Percentiles rank a stretch among this genome's conserved stretches.
Conservation (phyloP, 208 protist genomes). For the Sergeia podlipaevii region DNA sequence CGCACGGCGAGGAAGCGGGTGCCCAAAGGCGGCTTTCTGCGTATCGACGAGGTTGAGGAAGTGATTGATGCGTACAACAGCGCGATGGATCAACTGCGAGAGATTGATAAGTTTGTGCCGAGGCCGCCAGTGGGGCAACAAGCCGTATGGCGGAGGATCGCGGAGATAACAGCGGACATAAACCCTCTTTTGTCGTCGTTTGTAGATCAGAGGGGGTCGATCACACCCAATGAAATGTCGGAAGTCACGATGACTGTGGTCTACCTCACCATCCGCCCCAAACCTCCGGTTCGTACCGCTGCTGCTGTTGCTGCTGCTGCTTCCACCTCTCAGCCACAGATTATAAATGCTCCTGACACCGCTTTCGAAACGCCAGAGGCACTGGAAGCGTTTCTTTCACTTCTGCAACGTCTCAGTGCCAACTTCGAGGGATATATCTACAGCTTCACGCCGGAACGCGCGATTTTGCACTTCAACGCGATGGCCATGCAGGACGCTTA, state of each 20-base stretch:
- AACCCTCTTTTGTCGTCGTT: background rate
- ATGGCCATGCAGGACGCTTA: slow-evolving; percentile 1
- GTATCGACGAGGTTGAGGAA: slow-evolving; percentile 6
- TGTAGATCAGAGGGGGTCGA: background rate
- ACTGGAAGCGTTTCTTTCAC: slow-evolving; percentile 11
- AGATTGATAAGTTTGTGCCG: slow-evolving; percentile 13
- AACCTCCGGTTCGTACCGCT: too few relatives aligned
- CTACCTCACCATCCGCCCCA: background rate
- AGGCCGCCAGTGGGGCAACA: slow-evolving; percentile 10
- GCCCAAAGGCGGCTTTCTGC: slow-evolving; percentile 5
- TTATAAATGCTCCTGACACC: slow-evolving; percentile 10
- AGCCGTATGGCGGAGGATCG: slow-evolving; percentile 6
- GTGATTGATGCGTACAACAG: slow-evolving; percentile 13
- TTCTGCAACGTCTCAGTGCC: slow-evolving; percentile 6
- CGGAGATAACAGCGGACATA: slow-evolving; percentile 1
- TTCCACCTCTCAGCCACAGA: background rate
- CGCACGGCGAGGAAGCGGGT: too few relatives aligned
- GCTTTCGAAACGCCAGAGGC: slow-evolving; percentile 7
- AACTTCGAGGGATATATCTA: slow-evolving; percentile 13
- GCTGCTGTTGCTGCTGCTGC: slow-evolving; percentile 6
- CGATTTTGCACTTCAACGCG: slow-evolving; percentile 15
- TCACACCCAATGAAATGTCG: background rate
- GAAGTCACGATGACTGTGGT: background rate
- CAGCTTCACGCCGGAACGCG: slow-evolving; percentile 8
- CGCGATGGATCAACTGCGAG: slow-evolving; percentile 8